Percentiles rank a stretch among this genome's conserved stretches.
Conservation (phyloP, 176 grass and related monocot species). For the Paspalum vaginatum region DNA sequence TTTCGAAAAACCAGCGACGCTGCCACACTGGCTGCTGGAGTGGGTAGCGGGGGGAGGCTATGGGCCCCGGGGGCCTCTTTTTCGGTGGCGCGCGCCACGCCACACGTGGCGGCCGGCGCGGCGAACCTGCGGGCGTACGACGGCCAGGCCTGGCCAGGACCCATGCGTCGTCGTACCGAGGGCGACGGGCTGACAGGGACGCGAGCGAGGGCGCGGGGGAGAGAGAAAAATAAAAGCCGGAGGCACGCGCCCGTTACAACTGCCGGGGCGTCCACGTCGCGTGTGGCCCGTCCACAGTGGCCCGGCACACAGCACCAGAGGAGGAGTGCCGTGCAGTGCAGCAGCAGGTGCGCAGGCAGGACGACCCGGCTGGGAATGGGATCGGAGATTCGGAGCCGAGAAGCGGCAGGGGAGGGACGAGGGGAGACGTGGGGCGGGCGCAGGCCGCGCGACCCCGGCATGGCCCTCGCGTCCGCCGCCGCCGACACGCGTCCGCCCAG, state of each 20-base stretch:
- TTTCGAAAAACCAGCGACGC: not conserved
- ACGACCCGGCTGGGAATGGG: not conserved
- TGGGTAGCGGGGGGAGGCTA: not conserved
- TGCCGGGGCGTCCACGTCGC: slow-evolving; percentile 1
- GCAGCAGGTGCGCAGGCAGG: too few relatives aligned
- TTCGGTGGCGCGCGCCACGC: not conserved
- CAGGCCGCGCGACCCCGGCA: slow-evolving; percentile 34
- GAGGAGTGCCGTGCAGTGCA: not conserved
- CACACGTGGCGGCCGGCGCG: slow-evolving; percentile 16
- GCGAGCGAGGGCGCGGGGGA: not conserved
- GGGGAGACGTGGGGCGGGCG: not conserved
- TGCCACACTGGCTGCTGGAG: not conserved
- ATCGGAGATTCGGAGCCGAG: not conserved
- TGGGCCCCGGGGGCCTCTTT: not conserved
- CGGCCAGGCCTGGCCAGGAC: not conserved
- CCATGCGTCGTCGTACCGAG: not conserved
- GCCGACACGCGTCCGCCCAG: slow-evolving; percentile 46
- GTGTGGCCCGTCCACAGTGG: not conserved
- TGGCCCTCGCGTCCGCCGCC: not conserved
- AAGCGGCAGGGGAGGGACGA: too few relatives aligned
- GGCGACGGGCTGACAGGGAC: not conserved
- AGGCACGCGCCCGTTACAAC: slow-evolving; percentile 12
- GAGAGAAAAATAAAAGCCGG: too few relatives aligned
- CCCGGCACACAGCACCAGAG: not conserved
- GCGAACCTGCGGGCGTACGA: not conserved